These are phyloP conservation scores for Penicillium griseofulvum DNA, from an alignment of 2,329 filamentous ascomycete genomes.

Conservation along the genomic window DNA sequence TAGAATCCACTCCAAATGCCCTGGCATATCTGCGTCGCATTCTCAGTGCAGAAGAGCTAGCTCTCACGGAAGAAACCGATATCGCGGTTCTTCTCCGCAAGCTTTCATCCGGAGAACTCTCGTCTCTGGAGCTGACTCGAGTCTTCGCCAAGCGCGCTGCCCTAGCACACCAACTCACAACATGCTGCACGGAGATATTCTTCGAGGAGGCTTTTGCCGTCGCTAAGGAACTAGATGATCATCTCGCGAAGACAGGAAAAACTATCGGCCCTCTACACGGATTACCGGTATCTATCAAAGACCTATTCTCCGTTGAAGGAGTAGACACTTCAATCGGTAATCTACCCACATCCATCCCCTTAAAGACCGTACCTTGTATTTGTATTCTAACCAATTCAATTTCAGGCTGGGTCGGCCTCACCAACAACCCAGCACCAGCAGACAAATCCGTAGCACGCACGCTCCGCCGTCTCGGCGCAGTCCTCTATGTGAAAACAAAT, in stretches of 20 bases:
- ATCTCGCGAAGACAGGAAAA: conserved; percentile 38
- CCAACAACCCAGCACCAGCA: conserved; percentile 17
- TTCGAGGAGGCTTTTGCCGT: conserved; percentile 49
- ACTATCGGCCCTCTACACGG: conserved; percentile 59
- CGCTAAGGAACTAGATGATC: conserved; percentile 47
- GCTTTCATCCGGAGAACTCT: conserved; percentile 20
- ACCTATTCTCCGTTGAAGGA: conserved; percentile 26
- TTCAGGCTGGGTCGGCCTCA: conserved; percentile 25
- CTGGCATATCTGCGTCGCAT: conserved; percentile 17
- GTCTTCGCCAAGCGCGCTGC: conserved; percentile 40
- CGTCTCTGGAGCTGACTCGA: conserved; percentile 25
- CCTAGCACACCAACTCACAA: conserved; percentile 34
- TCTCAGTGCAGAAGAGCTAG: conserved; percentile 17
- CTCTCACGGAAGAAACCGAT: conserved; percentile 25
- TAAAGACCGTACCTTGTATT: no score
- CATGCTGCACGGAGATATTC: conserved; percentile 52
- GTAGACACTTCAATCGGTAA: conserved; percentile 26
- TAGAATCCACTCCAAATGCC: conserved; percentile 20
- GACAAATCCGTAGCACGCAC: conserved; percentile 25
- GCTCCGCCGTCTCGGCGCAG: conserved; percentile 22
- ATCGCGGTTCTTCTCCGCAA: conserved; percentile 23
- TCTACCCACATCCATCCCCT: no score
- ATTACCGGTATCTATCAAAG: conserved; percentile 53
- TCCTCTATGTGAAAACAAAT: conserved; percentile 27
- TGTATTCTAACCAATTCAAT: neutral